Evolutionary conservation across 306 rosid species (phyloP).

Genomic region (Cicer judaicum): DNA sequence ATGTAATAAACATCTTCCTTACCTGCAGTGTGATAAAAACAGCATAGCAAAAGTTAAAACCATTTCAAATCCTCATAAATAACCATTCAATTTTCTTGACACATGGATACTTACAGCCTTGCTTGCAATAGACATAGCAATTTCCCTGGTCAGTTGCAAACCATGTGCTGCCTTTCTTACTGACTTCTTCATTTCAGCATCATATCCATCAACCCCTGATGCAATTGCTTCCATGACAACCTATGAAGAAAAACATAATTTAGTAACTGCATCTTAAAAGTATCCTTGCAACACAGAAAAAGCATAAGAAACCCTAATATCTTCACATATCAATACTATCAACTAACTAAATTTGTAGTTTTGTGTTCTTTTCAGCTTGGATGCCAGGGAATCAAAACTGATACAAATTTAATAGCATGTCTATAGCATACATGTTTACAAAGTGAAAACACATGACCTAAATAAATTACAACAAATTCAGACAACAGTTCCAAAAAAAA

Average conservation of each 20-base stretch:
- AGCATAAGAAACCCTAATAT: constrained; percentile 16
- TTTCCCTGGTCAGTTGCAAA: constrained; percentile 81
- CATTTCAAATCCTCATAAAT: constrained; percentile 18
- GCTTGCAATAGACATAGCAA: constrained; percentile 94
- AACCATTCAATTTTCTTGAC: constrained; percentile 37
- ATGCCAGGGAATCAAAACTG: background rate
- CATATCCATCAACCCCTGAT: constrained; percentile 94
- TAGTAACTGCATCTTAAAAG: constrained; percentile 12
- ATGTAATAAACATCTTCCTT: constrained; percentile 73
- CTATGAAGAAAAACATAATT: constrained; percentile 52
- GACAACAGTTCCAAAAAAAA: background rate
- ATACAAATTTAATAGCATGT: background rate
- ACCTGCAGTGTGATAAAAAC: constrained; percentile 62
- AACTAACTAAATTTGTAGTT: background rate
- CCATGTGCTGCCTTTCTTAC: constrained; percentile 96
- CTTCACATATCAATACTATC: constrained; percentile 13
- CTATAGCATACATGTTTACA: constrained; percentile 18
- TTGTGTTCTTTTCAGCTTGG: background rate
- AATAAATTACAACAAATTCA: constrained; percentile 4
- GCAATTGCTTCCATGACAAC: constrained; percentile 89
- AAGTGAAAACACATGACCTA: constrained; percentile 17
- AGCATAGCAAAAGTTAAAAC: constrained; percentile 31
- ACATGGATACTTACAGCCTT: constrained; percentile 80
- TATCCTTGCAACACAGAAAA: constrained; percentile 8
- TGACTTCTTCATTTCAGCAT: constrained; percentile 70